A percentile compares a stretch with the other conserved stretches of the same genome.
Evolutionary conservation across 1,284 basidiomycete species (phyloP).

Genomic region (Malassezia nana): DNA sequence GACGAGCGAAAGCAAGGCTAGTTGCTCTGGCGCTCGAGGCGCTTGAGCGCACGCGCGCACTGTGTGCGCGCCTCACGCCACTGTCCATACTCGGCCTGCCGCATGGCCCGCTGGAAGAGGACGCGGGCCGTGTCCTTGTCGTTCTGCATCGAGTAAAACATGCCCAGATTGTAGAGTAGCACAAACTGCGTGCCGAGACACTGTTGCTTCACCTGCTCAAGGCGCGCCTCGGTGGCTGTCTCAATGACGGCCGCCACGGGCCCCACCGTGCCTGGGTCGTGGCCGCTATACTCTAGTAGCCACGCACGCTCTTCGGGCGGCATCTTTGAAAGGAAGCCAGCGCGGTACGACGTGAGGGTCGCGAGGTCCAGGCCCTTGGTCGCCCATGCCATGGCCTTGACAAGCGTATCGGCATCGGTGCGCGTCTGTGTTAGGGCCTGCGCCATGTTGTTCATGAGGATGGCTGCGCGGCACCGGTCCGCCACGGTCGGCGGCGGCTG

Average conservation of each 20-base stretch:
- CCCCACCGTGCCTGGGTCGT: conserved; percentile 14
- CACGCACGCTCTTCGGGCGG: conserved; percentile 16
- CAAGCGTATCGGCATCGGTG: conserved; percentile 15
- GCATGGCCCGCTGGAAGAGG: conserved; percentile 14
- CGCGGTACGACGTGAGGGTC: conserved; percentile 26
- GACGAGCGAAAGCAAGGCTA: conserved; percentile 6
- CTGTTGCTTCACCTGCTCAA: conserved; percentile 27
- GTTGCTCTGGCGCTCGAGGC: conserved; percentile 9
- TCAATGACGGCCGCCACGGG: conserved; percentile 2
- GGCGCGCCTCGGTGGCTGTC: conserved; percentile 20
- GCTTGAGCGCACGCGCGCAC: conserved; percentile 13
- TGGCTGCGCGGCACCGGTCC: conserved; percentile 41
- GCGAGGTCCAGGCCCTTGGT: conserved; percentile 38
- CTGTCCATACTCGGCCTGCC: conserved; percentile 12
- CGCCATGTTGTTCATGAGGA: conserved; percentile 46
- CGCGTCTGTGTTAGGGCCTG: conserved; percentile 29
- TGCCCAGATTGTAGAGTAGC: conserved; percentile 41
- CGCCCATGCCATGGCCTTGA: conserved; percentile 42
- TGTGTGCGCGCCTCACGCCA: conserved; percentile 18
- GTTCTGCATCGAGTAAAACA: conserved; percentile 20
- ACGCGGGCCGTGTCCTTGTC: conserved; percentile 12
- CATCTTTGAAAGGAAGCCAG: conserved; percentile 24
- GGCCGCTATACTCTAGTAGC: conserved; percentile 5
- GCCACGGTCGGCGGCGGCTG: conserved; percentile 27
- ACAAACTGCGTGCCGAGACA: conserved; percentile 40